phyloP scores from a whole-genome alignment of 345 rosid species.

The Pugionium dolabratum region DNA sequence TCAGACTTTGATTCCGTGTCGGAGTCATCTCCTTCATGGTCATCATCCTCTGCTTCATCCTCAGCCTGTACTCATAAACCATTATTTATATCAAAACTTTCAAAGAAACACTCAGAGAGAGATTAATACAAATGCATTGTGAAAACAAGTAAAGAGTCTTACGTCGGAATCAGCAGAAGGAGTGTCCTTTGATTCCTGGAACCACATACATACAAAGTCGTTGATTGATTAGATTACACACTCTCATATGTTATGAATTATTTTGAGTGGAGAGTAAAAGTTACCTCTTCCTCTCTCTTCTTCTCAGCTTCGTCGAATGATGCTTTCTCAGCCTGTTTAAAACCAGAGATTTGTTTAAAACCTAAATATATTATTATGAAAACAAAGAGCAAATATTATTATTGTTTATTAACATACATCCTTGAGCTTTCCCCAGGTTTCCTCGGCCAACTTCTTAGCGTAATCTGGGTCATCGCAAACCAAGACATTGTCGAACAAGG shows the following conservation, averaged over 20 bases:
- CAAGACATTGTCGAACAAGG: conserved; percentile 88
- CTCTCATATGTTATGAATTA: neutral
- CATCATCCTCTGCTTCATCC: conserved; percentile 59
- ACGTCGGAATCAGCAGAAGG: conserved; percentile 75
- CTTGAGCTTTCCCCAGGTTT: conserved; percentile 93
- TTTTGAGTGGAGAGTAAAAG: neutral
- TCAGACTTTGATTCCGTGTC: conserved; percentile 53
- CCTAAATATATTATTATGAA: too few relatives aligned
- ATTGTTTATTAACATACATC: conserved; percentile 54
- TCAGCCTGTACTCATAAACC: conserved; percentile 49
- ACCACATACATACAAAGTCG: neutral
- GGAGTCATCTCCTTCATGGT: conserved; percentile 47
- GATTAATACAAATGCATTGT: neutral
- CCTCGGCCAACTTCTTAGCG: conserved; percentile 85
- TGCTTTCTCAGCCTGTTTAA: conserved; percentile 85
- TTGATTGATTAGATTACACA: neutral
- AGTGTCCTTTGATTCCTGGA: conserved; percentile 68
- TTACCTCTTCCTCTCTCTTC: conserved; percentile 82
- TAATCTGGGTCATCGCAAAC: conserved; percentile 75
- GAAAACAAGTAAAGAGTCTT: conserved; percentile 33
- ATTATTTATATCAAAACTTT: neutral
- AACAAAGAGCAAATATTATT: neutral
- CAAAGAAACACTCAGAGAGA: neutral
- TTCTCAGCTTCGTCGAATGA: conserved; percentile 93
- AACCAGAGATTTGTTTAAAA: neutral